These are phyloP conservation scores for Plasmodium knowlesi DNA, from an alignment of 169 alveolate genomes.

Conservation along the genomic window DNA sequence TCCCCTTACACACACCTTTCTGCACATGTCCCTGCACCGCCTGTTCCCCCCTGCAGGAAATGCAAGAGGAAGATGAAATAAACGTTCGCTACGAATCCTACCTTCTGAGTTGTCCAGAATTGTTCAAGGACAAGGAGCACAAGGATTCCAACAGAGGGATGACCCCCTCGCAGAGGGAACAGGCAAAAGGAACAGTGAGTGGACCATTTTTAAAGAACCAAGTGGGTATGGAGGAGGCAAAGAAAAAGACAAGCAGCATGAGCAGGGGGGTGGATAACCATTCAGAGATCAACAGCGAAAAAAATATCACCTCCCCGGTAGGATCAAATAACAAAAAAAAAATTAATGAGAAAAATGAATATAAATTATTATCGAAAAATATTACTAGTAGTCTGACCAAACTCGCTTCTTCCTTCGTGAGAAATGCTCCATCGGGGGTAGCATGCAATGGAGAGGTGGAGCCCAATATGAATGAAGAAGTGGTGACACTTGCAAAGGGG, in stretches of 20 bases:
- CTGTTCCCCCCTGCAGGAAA: slow-evolving; percentile 7
- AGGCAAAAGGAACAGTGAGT: neutral
- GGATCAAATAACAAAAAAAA: neutral
- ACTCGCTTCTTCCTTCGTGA: neutral
- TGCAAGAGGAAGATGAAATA: slow-evolving; percentile 42
- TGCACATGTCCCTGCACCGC: neutral
- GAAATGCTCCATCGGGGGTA: neutral
- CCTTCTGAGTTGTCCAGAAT: neutral
- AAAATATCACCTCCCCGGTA: neutral
- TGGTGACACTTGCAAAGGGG: neutral
- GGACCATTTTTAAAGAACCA: neutral
- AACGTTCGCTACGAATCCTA: slow-evolving; percentile 52
- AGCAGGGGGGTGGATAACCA: neutral
- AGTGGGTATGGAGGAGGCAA: neutral
- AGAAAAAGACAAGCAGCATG: neutral
- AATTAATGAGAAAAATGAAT: neutral
- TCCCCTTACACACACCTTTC: neutral
- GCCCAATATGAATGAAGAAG: neutral
- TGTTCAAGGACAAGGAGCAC: neutral
- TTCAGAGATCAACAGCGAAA: neutral
- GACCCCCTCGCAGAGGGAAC: neutral
- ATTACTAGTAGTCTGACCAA: neutral
- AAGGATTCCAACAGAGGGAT: neutral
- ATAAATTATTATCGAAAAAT: neutral
- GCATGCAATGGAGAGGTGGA: neutral